Percentiles rank a stretch among this genome's conserved stretches.
These are phyloP conservation scores for Leccinellum albellum DNA, from an alignment of 768 basidiomycete genomes.

Conservation along the genomic window DNA sequence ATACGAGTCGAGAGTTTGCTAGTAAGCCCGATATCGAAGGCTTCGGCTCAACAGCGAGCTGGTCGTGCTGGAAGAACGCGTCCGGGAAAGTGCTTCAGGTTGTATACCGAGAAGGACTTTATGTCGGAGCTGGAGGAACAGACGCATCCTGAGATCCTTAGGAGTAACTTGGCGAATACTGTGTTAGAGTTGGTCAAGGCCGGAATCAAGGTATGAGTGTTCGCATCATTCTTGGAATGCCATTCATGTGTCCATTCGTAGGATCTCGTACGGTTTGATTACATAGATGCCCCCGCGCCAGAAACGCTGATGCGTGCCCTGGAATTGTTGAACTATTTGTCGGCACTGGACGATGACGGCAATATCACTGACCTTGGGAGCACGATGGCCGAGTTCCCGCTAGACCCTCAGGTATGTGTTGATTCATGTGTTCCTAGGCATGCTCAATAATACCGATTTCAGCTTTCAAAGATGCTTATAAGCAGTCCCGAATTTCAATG, in stretches of 20 bases:
- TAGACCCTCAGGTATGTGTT: conserved; percentile 84
- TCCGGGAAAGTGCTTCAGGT: conserved; percentile 94
- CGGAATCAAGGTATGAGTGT: conserved; percentile 66
- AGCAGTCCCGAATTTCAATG: conserved; percentile 93
- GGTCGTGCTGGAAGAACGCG: conserved; percentile 95
- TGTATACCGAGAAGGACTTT: conserved; percentile 97
- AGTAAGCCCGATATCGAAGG: conserved; percentile 95
- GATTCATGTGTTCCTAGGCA: not conserved
- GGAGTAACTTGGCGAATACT: conserved; percentile 90
- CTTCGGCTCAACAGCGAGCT: conserved; percentile 91
- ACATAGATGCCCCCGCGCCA: conserved; percentile 90
- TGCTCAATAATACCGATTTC: not conserved
- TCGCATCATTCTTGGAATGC: not conserved
- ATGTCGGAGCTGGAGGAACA: conserved; percentile 95
- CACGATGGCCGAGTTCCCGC: conserved; percentile 97
- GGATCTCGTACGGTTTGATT: conserved; percentile 87
- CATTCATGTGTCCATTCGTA: not conserved
- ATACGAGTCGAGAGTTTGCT: conserved; percentile 93
- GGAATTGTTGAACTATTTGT: conserved; percentile 88
- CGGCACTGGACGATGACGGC: conserved; percentile 92
- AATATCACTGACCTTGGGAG: conserved; percentile 80
- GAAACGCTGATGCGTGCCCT: conserved; percentile 97
- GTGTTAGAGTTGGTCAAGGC: conserved; percentile 93
- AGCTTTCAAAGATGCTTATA: conserved; percentile 90
- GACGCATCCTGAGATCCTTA: conserved; percentile 92